Percentiles rank a stretch among this genome's conserved stretches.
Evolutionary conservation across 202 grass and related monocot genomes (phyloP).

Genomic region (Musa balbisiana): DNA sequence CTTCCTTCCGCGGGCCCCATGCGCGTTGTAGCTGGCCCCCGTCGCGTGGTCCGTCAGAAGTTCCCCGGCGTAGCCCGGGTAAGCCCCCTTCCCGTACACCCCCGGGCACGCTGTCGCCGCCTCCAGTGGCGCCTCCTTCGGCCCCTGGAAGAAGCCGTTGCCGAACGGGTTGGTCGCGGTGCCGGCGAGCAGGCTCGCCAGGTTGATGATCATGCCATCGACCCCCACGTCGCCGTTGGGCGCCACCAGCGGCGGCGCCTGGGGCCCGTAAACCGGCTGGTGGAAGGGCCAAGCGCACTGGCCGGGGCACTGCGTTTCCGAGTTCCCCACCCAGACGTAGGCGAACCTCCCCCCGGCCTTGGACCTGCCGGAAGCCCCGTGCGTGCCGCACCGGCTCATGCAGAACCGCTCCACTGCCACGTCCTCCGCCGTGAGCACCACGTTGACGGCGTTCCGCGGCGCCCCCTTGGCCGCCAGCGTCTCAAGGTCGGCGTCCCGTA

Average conservation of each 20-base stretch:
- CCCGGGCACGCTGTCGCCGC: conserved; percentile 58
- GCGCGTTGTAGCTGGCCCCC: conserved; percentile 71
- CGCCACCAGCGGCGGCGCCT: conserved; percentile 45
- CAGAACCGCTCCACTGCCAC: conserved; percentile 69
- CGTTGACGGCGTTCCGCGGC: conserved; percentile 24
- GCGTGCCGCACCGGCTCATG: conserved; percentile 58
- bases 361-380: conserved; percentile 27
- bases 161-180: conserved; percentile 58
- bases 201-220: conserved; percentile 62
- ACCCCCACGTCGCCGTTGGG: conserved; percentile 58
- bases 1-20: conserved; percentile 55
- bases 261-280: conserved; percentile 64
- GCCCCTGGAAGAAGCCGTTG: conserved; percentile 62
- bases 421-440: conserved; percentile 59
- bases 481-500: conserved; percentile 38
- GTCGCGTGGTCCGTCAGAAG: conserved; percentile 43
- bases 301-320: conserved; percentile 56
- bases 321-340: conserved; percentile 71
- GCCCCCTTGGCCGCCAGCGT: conserved; percentile 34
- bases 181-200: conserved; percentile 55
- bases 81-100: conserved; percentile 64
- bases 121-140: conserved; percentile 50
- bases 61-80: conserved; percentile 59
- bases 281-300: conserved; percentile 89
- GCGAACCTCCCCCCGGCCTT: conserved; percentile 14